phyloP scores from a whole-genome alignment of 768 basidiomycete species.

The Tulasnella sp. region DNA sequence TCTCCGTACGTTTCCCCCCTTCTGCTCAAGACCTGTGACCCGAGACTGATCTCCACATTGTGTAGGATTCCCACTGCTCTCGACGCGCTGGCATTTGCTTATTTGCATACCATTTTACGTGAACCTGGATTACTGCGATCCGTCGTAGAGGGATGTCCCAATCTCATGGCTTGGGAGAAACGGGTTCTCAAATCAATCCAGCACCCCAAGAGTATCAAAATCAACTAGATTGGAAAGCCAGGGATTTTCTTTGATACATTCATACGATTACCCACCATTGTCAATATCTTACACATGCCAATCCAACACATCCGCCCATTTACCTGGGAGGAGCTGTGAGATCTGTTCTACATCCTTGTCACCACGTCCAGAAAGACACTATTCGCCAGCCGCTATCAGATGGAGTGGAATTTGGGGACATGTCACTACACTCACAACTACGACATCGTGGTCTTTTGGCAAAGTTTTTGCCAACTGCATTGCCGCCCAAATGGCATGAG shows the following conservation, averaged over 20 bases:
- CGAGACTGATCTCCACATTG: background rate
- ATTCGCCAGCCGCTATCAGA: background rate
- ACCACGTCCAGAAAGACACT: slow-evolving; percentile 91
- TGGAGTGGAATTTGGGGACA: background rate
- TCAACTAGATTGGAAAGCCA: too few species aligned
- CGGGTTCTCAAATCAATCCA: too few species aligned
- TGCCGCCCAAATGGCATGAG: slow-evolving; percentile 92
- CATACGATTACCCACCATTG: background rate
- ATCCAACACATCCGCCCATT: slow-evolving; percentile 88
- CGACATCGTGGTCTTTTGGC: slow-evolving; percentile 72
- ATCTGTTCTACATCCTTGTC: slow-evolving; percentile 98
- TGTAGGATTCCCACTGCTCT: slow-evolving; percentile 60
- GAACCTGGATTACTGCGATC: slow-evolving; percentile 32
- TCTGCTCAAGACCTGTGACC: background rate
- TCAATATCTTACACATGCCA: slow-evolving; percentile 44
- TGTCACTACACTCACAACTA: slow-evolving; percentile 52
- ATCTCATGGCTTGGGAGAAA: slow-evolving; percentile 71
- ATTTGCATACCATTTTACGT: slow-evolving; percentile 37
- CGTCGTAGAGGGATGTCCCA: slow-evolving; percentile 56
- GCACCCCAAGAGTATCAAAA: too few species aligned
- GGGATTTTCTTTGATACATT: too few species aligned
- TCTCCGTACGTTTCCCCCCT: slow-evolving; percentile 39
- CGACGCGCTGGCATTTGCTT: slow-evolving; percentile 73
- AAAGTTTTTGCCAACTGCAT: slow-evolving; percentile 73
- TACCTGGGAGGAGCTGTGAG: slow-evolving; percentile 75